phyloP scores from a whole-genome alignment of 306 rosid genomes.

The Medicago arabica region DNA sequence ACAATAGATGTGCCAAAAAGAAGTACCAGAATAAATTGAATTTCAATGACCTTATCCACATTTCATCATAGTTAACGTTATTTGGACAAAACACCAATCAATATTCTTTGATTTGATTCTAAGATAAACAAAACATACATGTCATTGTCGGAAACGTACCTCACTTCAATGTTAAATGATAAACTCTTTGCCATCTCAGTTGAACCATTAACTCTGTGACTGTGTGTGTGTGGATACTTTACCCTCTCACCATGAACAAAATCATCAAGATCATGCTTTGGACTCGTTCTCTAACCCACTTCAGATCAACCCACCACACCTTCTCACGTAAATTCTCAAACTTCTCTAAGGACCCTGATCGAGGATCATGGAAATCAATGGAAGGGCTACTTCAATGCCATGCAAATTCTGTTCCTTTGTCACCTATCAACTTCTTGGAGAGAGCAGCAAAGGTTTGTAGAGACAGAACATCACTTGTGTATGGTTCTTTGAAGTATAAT shows the following conservation, averaged over 20 bases:
- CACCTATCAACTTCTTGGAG: conserved; percentile 79
- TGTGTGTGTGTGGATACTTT: too few relatives aligned
- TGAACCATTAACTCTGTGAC: not conserved
- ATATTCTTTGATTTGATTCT: not conserved
- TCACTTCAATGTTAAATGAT: not conserved
- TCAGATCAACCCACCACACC: not conserved
- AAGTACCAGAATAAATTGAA: not conserved
- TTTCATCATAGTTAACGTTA: not conserved
- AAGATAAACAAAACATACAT: not conserved
- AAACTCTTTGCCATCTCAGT: not conserved
- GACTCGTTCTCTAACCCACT: conserved; percentile 32
- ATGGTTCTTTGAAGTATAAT: conserved; percentile 56
- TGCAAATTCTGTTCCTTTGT: conserved; percentile 71
- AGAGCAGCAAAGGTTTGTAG: conserved; percentile 71
- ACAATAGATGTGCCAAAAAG: too few relatives aligned
- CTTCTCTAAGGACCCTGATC: conserved; percentile 36
- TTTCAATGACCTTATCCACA: conserved; percentile 3
- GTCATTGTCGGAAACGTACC: not conserved
- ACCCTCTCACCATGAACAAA: conserved; percentile 38
- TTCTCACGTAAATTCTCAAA: conserved; percentile 18
- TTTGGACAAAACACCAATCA: not conserved
- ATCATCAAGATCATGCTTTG: conserved; percentile 37
- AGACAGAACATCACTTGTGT: conserved; percentile 65
- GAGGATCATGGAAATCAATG: conserved; percentile 63
- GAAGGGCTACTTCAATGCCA: conserved; percentile 68